Evolutionary conservation across 305 asterid genomes (phyloP), one percentile per base, ranked within the genome.

Genomic region (Fraxinus paxiana): DNA sequence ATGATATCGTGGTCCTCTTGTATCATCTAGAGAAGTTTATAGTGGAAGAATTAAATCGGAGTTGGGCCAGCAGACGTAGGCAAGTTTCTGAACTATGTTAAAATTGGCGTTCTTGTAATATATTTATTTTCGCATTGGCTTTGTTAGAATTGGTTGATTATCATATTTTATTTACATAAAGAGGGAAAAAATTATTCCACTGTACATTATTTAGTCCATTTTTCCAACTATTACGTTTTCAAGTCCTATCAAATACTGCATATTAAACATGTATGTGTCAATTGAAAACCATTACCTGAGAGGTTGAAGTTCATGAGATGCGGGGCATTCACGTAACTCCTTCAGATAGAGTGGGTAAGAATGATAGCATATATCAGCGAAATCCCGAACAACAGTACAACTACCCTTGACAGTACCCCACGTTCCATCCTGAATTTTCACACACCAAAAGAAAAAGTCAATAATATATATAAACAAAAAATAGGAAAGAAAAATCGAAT

Each of bases 321-420:
- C 76, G 9, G 96, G 88, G 77, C 88, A 89, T 77, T 92, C 89
- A 0, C 92, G 91, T 22, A 90, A 80, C 85, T 93, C 98, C 83
- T 90, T 90, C 81, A 93, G 81, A 69, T 89, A 93, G 71, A 86
- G 81, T 0, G 93, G 92, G 80, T 90, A 95, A 26, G 98, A 93
- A 84, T 91, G 92, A 80, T 87, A 91, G 85, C 98, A 93, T 28
- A 95, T 31, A 86, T 95, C 98, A 28, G 87, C 92, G 83, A 91
- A 95, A 91, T 95, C 98, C 51, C 94, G 90, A 83, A 93, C 98
- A 35, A 92, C 97, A 0, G 93, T 95, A 80, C 97, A 95, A 87
- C 98, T 90, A 71, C 97, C 98, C 87, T 87, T 90, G 84, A 95
- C 87, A 26, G 97, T 90, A 35, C 85, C 96, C 98, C 91, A 92